Conservation (phyloP, 208 protist species). For the Wallacemonas rigidus region DNA sequence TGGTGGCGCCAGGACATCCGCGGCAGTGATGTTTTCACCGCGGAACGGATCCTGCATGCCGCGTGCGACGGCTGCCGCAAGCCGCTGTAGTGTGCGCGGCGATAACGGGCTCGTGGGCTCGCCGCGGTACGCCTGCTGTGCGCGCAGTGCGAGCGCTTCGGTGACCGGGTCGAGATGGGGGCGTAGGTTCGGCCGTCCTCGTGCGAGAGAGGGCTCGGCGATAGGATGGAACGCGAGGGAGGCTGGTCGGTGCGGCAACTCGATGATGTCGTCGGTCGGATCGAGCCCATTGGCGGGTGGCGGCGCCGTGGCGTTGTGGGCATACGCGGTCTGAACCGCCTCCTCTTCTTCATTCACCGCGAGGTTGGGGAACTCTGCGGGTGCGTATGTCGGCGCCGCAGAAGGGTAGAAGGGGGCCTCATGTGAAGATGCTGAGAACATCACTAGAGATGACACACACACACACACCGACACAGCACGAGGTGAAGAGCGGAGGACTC, state of each 20-base stretch:
- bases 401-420: no score
- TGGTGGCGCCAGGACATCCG: constrained; percentile 36
- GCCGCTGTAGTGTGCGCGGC: constrained; percentile 34
- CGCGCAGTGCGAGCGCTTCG: constrained; percentile 28
- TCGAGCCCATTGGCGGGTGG: no score
- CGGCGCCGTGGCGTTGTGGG: no score
- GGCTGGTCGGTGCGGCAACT: neutral
- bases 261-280: neutral
- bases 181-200: neutral
- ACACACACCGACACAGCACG: no score
- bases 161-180: constrained; percentile 28
- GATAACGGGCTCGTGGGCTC: constrained; percentile 40
- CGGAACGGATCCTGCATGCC: constrained; percentile 22
- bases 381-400: no score
- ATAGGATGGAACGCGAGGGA: neutral
- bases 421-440: no score
- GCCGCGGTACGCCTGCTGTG: constrained; percentile 31
- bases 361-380: neutral
- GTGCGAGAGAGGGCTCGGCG: neutral
- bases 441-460: no score
- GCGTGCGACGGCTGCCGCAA: constrained; percentile 21
- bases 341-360: neutral
- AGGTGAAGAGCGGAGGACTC: no score
- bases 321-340: neutral
- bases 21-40: constrained; percentile 27